Evolutionary conservation across 371 early-diverging fungal species (phyloP), one percentile per base, ranked within the genome.

Genomic region (Mortierella sp.): DNA sequence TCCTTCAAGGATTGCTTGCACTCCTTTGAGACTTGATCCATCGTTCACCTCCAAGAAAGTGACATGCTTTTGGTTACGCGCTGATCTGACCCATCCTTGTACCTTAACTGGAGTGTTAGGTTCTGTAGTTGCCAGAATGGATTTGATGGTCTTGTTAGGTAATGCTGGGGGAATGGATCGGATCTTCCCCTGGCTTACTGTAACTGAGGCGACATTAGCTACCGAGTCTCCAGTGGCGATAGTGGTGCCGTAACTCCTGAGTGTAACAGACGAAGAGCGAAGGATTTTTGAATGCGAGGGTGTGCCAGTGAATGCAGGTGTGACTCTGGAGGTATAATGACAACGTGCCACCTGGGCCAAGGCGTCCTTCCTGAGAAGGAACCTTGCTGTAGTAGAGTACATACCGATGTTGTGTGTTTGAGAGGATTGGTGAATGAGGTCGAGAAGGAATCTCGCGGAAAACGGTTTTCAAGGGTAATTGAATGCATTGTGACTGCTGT

Each of bases 1-100:
- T 7, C 81, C 83, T 50, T 79, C 87, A 22, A 94, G 83, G 57
- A 95, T 91, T 5, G 93, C 90, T 66, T 96, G 97, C 22, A 95
- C 84, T 1, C 94, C 94, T 47, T 88, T 85, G 32, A 88, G 71
- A 21, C 82, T 90, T 1, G 94, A 91, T 5, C 97, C 97, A 63
- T 96, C 96, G 22, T 91, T 88, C 47, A 96, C 83, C 57, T 92
- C 90, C 10, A 92, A 88, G 83, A 96, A 96, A 5, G 92, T 86
- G 28, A 92, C 72, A 41, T 90, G 84, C 82, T 96, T 96, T 80
- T 95, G 95, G 52, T 88, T 83, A 22, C 96, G 93, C 19, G 95
- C 91, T 5, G 96, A 92, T 38, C 93, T 88, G 22, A 96, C 85
- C 97, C 97, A 96, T 9, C 95, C 97, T 36, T 92, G 83, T 13